Conservation (phyloP, 2,329 filamentous ascomycete species). For the Alternaria sp. region DNA sequence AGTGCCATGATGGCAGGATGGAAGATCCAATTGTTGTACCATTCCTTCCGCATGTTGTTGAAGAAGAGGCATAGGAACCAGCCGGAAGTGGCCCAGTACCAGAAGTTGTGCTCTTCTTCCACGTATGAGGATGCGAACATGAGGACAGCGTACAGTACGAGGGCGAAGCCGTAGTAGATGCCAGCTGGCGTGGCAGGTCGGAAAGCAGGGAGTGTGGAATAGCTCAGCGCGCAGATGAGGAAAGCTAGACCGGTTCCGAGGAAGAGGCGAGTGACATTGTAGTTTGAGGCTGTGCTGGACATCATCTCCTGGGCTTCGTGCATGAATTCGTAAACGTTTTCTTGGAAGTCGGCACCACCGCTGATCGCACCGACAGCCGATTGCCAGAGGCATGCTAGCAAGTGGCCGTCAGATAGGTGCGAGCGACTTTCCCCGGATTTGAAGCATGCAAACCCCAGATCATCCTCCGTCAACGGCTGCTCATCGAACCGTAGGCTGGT, state of each 20-base stretch:
- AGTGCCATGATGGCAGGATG: slow-evolving; percentile 59
- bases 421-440: slow-evolving; percentile 5
- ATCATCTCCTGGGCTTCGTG: slow-evolving; percentile 76
- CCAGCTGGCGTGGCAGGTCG: slow-evolving; percentile 59
- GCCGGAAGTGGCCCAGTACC: slow-evolving; percentile 85
- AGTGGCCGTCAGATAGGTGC: slow-evolving; percentile 32
- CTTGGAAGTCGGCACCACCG: slow-evolving; percentile 10
- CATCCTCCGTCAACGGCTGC: slow-evolving; percentile 9
- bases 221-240: slow-evolving; percentile 50
- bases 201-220: slow-evolving; percentile 43
- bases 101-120: slow-evolving; percentile 98
- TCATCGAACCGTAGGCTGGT: slow-evolving; percentile 59
- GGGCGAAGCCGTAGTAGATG: slow-evolving; percentile 45
- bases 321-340: slow-evolving; percentile 65
- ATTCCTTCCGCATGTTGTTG: slow-evolving; percentile 40
- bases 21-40: slow-evolving; percentile 32
- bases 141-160: slow-evolving; percentile 72
- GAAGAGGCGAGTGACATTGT: slow-evolving; percentile 71
- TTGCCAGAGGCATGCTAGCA: slow-evolving; percentile 74
- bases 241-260: slow-evolving; percentile 55
- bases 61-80: slow-evolving; percentile 65
- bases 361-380: slow-evolving; percentile 26
- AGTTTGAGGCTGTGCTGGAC: slow-evolving; percentile 91
- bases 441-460: slow-evolving; percentile 17
- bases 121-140: slow-evolving; percentile 99